Evolutionary conservation across 2,329 filamentous ascomycete species (phyloP).

Genomic region (Lasiodiplodia sp.): DNA sequence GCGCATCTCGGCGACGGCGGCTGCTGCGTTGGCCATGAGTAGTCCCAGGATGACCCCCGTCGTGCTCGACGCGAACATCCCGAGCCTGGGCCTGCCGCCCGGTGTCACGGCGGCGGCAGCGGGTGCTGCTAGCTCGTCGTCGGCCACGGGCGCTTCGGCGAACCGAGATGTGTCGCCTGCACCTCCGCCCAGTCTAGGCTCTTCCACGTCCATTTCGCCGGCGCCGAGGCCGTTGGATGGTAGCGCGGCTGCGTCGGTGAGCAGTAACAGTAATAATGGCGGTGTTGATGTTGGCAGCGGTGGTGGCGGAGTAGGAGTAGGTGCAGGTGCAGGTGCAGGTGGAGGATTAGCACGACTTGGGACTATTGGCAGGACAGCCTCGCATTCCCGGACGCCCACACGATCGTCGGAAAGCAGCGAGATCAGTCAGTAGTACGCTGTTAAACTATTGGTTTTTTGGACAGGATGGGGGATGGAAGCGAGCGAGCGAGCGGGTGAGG

Average conservation of each 20-base stretch:
- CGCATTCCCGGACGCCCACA: constrained; percentile 21
- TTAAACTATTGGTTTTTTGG: too few relatives aligned
- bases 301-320: background rate
- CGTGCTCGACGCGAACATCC: constrained; percentile 49
- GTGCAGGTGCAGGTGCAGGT: background rate
- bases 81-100: constrained; percentile 52
- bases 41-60: constrained; percentile 34
- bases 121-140: constrained; percentile 30
- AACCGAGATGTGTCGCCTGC: constrained; percentile 9
- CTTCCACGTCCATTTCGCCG: background rate
- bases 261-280: background rate
- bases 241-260: background rate
- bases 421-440: background rate
- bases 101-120: background rate
- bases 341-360: background rate
- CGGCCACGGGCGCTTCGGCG: background rate
- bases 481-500: too few relatives aligned
- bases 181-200: constrained; percentile 10
- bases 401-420: constrained; percentile 16
- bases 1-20: constrained; percentile 35
- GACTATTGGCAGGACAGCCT: background rate
- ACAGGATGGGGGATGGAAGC: too few relatives aligned
- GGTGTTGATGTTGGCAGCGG: background rate
- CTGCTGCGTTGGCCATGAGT: constrained; percentile 28
- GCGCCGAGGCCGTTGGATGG: background rate